phyloP scores from a whole-genome alignment of 2,329 filamentous ascomycete species.

The Fusarium sp. region DNA sequence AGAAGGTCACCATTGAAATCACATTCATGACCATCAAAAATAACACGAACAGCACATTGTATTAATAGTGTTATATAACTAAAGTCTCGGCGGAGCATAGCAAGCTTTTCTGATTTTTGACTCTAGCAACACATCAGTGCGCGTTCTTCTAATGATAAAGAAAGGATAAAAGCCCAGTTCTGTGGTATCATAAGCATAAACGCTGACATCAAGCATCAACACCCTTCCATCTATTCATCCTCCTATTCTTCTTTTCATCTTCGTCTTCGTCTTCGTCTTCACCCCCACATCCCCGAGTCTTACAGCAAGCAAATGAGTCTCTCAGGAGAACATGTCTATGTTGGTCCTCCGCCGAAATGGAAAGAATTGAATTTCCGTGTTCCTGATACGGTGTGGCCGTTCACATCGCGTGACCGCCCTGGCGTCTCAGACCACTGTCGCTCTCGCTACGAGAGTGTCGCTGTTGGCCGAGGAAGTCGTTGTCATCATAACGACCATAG shows the following conservation, averaged over 20 bases:
- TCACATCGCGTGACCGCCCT: conserved; percentile 32
- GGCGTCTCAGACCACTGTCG: conserved; percentile 25
- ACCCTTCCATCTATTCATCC: conserved; percentile 33
- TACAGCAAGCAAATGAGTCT: conserved; percentile 37
- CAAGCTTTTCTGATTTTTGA: conserved; percentile 41
- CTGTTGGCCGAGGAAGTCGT: conserved; percentile 27
- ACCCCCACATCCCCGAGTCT: not conserved
- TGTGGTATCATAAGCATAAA: conserved; percentile 47
- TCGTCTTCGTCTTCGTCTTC: too few relatives aligned
- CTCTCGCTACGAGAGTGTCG: conserved; percentile 40
- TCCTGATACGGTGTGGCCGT: not conserved
- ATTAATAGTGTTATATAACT: conserved; percentile 43
- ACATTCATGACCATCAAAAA: not conserved
- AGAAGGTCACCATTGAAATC: not conserved
- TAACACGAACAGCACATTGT: conserved; percentile 30
- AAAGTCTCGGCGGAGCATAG: conserved; percentile 44
- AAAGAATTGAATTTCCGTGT: conserved; percentile 34
- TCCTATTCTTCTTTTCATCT: conserved; percentile 16
- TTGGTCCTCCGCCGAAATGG: conserved; percentile 34
- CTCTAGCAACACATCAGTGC: conserved; percentile 38
- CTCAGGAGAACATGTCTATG: conserved; percentile 26
- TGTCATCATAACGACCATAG: conserved; percentile 33
- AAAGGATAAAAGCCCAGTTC: conserved; percentile 39
- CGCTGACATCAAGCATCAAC: conserved; percentile 46
- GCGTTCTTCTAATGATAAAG: conserved; percentile 33